Base-by-base conservation (phyloP, 257 asterid genomes). In the Scutellaria barbata region DNA sequence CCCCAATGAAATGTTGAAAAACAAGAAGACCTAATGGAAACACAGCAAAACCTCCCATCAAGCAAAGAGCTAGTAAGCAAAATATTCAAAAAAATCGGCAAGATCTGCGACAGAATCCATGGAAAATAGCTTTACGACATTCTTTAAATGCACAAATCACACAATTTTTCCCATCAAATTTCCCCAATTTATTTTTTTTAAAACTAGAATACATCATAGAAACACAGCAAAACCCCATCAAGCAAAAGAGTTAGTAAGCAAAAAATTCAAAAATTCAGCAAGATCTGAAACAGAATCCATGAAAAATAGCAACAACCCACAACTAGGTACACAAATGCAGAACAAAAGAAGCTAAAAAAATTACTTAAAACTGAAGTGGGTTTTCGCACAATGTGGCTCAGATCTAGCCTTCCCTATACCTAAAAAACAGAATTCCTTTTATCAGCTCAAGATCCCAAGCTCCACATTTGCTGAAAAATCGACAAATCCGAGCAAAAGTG, bases 331-430 rank as follows among this genome's bases (percentile, higher is more conserved):
- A 12, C 33, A 53, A 53, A 41, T 50, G 71, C 79, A 75, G 46
- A 79, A 65, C 39, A 48, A 67, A 2, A 30, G 42, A 65, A 76
- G 50, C 74, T 59, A 71, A 39, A 39, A 39, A 62, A 60, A 51
- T 41, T 42, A 76, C 63, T 53, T 17, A 63, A 72, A 35, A 76
- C 55, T 30, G 54, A 64, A 67, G 40, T 5, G 74, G 43, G 57
- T 50, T 70, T 43, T 17, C 40, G 79, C 16, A 68, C 53, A 79
- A 84, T 79, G 89, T 61, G 73, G 79, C 17, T 80, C 88, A 92
- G 98, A 92, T 88, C 96, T 92, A 87, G 76, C 71, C 78, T 57
- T 74, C 63, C 76, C 50, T 22, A 20, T 68, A 84, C 96, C 90
- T 80, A 75, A 62, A 63, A 69, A 57, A 50, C 39, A 17, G 11